Conservation (phyloP, 2,329 filamentous ascomycete species). For the Mariannaea elegans region DNA sequence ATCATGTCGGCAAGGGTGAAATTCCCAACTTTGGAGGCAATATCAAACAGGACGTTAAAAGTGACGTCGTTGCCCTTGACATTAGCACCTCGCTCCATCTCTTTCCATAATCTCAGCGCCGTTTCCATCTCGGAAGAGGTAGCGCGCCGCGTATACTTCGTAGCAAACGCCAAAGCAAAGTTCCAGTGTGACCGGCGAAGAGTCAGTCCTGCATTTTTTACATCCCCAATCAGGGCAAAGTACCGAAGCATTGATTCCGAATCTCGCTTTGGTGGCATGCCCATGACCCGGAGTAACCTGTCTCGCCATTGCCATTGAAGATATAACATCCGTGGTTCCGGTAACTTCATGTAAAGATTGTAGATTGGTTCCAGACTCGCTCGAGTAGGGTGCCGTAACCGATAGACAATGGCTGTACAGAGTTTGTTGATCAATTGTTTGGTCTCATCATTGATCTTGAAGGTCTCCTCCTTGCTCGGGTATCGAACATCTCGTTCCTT, state of each 20-base stretch:
- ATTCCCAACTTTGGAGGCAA: constrained; percentile 86
- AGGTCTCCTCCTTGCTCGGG: constrained; percentile 54
- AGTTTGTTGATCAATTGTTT: constrained; percentile 50
- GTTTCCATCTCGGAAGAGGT: constrained; percentile 67
- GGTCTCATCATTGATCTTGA: constrained; percentile 46
- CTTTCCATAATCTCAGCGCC: constrained; percentile 81
- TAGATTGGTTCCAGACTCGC: constrained; percentile 57
- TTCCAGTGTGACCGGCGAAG: constrained; percentile 81
- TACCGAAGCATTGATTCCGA: constrained; percentile 79
- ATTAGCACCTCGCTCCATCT: constrained; percentile 82
- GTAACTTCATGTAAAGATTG: constrained; percentile 58
- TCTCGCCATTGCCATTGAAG: constrained; percentile 65
- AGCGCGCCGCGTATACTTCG: constrained; percentile 70
- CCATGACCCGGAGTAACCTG: constrained; percentile 73
- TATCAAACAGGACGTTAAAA: constrained; percentile 92
- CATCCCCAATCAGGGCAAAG: constrained; percentile 83
- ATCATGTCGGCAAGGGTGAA: constrained; percentile 86
- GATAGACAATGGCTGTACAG: constrained; percentile 50
- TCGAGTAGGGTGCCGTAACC: constrained; percentile 52
- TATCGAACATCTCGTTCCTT: constrained; percentile 57
- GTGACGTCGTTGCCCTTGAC: constrained; percentile 78
- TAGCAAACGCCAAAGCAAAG: constrained; percentile 80
- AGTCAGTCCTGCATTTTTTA: constrained; percentile 76
- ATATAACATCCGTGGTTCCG: constrained; percentile 61
- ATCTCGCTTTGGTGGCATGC: constrained; percentile 66